Evolutionary conservation across 495 filamentous ascomycete genomes (phyloP).

Genomic region (Amphirosellinia nigrospora): DNA sequence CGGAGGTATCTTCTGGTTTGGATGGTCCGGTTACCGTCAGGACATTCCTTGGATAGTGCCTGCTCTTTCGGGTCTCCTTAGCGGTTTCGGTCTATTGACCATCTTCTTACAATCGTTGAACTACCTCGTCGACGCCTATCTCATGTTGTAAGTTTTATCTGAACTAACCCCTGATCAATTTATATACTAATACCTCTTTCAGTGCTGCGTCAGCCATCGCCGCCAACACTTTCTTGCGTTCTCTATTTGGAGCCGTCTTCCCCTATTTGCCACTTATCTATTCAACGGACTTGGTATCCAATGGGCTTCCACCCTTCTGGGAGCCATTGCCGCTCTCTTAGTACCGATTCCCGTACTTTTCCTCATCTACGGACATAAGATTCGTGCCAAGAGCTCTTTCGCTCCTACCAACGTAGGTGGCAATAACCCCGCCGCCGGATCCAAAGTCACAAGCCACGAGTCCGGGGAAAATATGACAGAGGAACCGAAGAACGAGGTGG

Average conservation of each 20-base stretch:
- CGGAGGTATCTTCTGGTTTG: conserved; percentile 84
- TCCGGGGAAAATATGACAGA: conserved; percentile 33
- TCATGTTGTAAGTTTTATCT: conserved; percentile 71
- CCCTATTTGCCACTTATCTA: conserved; percentile 83
- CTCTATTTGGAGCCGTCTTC: conserved; percentile 76
- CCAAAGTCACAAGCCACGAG: conserved; percentile 20
- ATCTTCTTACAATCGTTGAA: conserved; percentile 88
- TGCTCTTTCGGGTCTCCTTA: conserved; percentile 68
- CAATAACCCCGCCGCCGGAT: conserved; percentile 23
- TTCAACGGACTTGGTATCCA: conserved; percentile 77
- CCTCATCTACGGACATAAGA: conserved; percentile 65
- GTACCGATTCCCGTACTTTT: conserved; percentile 79
- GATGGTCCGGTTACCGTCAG: conserved; percentile 71
- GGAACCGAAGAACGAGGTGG: conserved; percentile 23
- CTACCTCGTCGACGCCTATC: conserved; percentile 87
- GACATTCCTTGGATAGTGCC: conserved; percentile 84
- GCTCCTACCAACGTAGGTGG: conserved; percentile 59
- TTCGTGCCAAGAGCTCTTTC: conserved; percentile 70
- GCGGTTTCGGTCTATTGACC: conserved; percentile 67
- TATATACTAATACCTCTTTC: conserved; percentile 15
- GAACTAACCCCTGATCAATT: background rate
- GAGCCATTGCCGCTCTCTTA: conserved; percentile 69
- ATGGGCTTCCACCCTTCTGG: conserved; percentile 78
- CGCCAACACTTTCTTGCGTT: conserved; percentile 87
- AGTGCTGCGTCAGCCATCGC: conserved; percentile 86